Base-by-base conservation (phyloP, 306 rosid genomes). In the Citrullus amarus region DNA sequence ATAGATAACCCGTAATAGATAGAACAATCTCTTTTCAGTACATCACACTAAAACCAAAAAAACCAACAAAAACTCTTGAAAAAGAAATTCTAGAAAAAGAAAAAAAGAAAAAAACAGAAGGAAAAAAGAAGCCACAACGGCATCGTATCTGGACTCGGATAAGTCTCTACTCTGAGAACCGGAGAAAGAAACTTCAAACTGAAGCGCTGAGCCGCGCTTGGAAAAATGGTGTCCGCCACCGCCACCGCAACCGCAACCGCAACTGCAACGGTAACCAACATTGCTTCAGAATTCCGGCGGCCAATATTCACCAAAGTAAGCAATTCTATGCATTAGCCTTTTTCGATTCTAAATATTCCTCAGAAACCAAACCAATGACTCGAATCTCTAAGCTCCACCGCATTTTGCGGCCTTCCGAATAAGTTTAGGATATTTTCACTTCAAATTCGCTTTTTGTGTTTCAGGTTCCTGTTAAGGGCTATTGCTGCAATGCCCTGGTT, bases 381-480 rank as follows among this genome's bases (percentile, higher is more conserved):
- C 14, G 46, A 65, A 65, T 34, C 25, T 65, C 9, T n/a, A 8
- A 61, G 67, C 46, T 65, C 46, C 46, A 36, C 14, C 12, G 12
- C 13, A 65, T 65, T 36, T 66, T 30, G 4, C 44, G 57, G 38
- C 57, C 58, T 25, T 34, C 79, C 79, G 9, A 59, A 59, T 39
- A 34, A 15, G 32, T 59, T 62, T 8, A 38, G 46, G 9, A 14
- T 56, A 12, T 59, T 30, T 16, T 17, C 66, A 62, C 8, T 6
- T 67, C 54, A 20, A 20, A 25, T 7, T 69, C 2, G 58, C 9
- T 81, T 30, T 3, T 12, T 44, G n/a, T 56, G 13, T 38, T 58
- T 79, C 80, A 83, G 75, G 68, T 72, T 69, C 70, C 71, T 55
- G 76, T 78, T 16, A 68, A 65, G 82, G 79, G 80, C 74, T 20